phyloP scores from a whole-genome alignment of 75 land plant genomes.

The Cryptomeria japonica region DNA sequence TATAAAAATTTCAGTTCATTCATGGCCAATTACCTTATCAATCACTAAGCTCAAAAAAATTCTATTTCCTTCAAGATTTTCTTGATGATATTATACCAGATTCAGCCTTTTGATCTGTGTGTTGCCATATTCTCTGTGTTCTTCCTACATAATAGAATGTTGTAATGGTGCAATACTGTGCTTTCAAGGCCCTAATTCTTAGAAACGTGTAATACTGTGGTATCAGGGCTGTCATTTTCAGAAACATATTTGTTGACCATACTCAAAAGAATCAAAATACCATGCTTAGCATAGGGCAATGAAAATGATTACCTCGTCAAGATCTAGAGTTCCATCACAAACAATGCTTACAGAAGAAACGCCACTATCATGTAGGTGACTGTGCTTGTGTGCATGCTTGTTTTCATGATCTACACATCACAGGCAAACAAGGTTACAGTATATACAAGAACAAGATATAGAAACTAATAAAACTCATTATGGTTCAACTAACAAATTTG shows the following conservation, averaged over 20 bases:
- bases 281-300: neutral
- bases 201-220: neutral
- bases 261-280: neutral
- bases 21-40: neutral
- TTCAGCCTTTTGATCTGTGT: neutral
- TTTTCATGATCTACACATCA: conserved; percentile 21
- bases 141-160: neutral
- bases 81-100: neutral
- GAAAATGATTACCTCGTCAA: conserved; percentile 70
- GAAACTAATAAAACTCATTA: neutral
- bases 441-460: neutral
- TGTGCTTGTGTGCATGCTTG: conserved; percentile 39
- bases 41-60: neutral
- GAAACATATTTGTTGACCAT: neutral
- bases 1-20: neutral
- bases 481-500: no score
- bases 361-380: conserved; percentile 51
- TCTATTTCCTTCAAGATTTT: neutral
- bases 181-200: neutral
- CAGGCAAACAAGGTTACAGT: conserved; percentile 3
- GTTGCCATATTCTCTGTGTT: neutral
- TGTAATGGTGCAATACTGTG: neutral
- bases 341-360: conserved; percentile 94
- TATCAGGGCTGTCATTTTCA: neutral
- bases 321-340: conserved; percentile 78